These are phyloP conservation scores for Leccinellum albellum DNA, from an alignment of 768 basidiomycete species.

Conservation along the genomic window DNA sequence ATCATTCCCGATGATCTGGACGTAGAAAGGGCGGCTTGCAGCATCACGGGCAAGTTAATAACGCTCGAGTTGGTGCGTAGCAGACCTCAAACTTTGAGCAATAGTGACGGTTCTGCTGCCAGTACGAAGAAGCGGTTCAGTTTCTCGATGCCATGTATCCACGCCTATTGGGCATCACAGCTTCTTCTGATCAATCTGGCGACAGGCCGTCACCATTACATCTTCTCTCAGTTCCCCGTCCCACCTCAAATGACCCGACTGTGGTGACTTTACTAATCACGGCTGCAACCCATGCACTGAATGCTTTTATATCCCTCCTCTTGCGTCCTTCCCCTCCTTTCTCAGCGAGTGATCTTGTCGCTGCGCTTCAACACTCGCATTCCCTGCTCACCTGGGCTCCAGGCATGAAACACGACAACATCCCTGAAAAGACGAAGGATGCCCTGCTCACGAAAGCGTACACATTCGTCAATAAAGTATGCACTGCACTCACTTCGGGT, in stretches of 20 bases:
- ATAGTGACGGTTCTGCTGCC: neutral
- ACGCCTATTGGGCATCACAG: slow-evolving; percentile 30
- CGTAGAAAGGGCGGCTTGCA: slow-evolving; percentile 70
- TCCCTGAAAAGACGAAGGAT: slow-evolving; percentile 55
- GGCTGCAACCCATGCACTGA: slow-evolving; percentile 55
- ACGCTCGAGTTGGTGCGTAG: slow-evolving; percentile 65
- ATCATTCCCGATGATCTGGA: slow-evolving; percentile 50
- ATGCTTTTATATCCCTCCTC: slow-evolving; percentile 34
- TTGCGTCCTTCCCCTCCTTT: slow-evolving; percentile 17
- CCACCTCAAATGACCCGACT: slow-evolving; percentile 29
- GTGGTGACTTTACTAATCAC: slow-evolving; percentile 55
- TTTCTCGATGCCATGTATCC: slow-evolving; percentile 46
- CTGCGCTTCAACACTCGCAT: slow-evolving; percentile 27
- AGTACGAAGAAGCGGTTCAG: slow-evolving; percentile 53
- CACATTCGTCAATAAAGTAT: slow-evolving; percentile 41
- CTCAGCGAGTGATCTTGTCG: slow-evolving; percentile 24
- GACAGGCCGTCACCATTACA: slow-evolving; percentile 11
- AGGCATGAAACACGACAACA: slow-evolving; percentile 25
- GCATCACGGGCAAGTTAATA: slow-evolving; percentile 64
- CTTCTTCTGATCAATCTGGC: neutral
- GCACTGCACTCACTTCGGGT: slow-evolving; percentile 30
- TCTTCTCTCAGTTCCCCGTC: slow-evolving; percentile 44
- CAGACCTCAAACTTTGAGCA: neutral
- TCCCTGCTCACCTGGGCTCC: slow-evolving; percentile 56
- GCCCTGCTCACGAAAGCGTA: slow-evolving; percentile 59